A percentile compares a stretch with the other conserved stretches of the same genome.
Evolutionary conservation across 306 rosid genomes (phyloP).

Genomic region (Gastrolobium bilobum): DNA sequence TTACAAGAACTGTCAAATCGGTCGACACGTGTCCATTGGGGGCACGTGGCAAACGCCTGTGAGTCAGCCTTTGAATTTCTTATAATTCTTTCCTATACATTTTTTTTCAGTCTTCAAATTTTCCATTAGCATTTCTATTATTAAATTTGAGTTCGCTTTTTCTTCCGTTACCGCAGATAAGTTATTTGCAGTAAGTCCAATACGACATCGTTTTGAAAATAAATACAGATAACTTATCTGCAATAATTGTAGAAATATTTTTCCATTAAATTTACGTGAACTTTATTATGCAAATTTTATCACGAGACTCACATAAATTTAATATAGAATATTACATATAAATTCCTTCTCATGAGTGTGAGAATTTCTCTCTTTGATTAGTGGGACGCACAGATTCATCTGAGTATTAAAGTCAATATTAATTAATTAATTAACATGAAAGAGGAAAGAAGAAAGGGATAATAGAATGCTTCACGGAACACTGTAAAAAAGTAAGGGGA

Average conservation of each 20-base stretch:
- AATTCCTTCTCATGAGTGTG: no score
- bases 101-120: neutral
- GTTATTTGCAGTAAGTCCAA: no score
- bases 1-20: neutral
- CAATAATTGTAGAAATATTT: no score
- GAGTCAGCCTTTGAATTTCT: neutral
- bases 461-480: neutral
- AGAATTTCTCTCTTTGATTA: no score
- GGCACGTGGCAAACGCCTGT: slow-evolving; percentile 11
- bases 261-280: neutral
- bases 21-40: neutral
- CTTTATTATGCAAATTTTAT: neutral
- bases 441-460: neutral
- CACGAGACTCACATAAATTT: no score
- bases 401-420: no score
- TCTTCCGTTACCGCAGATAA: no score
- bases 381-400: no score
- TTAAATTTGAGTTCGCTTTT: no score
- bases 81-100: neutral
- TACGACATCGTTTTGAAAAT: no score
- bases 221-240: no score
- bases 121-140: neutral
- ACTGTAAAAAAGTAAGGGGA: neutral
- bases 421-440: neutral
- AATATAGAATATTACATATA: no score